Evolutionary conservation across 139 green algal genomes (phyloP), one percentile per base, ranked within the genome.

Genomic region (Chlorella sp.): DNA sequence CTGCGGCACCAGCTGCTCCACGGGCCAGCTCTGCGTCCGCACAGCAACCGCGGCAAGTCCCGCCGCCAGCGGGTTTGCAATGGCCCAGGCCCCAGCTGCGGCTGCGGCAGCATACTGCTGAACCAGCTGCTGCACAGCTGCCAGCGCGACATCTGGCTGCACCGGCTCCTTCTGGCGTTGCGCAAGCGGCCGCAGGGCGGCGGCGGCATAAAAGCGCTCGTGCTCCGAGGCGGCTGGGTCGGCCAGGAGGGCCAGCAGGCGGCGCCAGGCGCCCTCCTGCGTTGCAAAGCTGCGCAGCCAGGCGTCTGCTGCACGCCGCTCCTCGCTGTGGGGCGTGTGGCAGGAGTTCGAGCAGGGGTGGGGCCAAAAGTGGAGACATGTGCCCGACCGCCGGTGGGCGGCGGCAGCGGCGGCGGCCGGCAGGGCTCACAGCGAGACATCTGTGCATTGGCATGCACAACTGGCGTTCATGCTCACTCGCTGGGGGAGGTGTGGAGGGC

Each of bases 1-100:
- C 39, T 89, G 82, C 30, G 76, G 47, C 25, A 90, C 80, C 57
- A 90, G 30, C 36, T 63, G 36, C 32, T 56, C 39, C 15, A 74
- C 55, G 9, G 81, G 75, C 84, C 86, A 91, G 39, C 16, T 25
- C 1, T 62, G 44, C 0, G 78, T 55, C 12, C 89, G 80, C n/a
- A 88, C 71, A 6, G 86, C 86, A 36, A 92, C 57, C 1, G 67
- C 47, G 1, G 80, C 86, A 12, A 91, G 51, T 0, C 76, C 81
- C 0, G 80, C 73, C 1, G 69, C 84, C 5, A 91, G 63, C 72
- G 88, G 87, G n/a, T 81, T 76, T 20, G 63, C 64, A 0, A 87
- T 80, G 11, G 80, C 65, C 82, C 80, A 87, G 83, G 47, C 78
- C 25, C 47, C 67, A 1, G 25, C 51, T 0, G 81, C 70, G 0